Base-by-base conservation (phyloP, 139 green algal species). In the Coccomyxa sp. region DNA sequence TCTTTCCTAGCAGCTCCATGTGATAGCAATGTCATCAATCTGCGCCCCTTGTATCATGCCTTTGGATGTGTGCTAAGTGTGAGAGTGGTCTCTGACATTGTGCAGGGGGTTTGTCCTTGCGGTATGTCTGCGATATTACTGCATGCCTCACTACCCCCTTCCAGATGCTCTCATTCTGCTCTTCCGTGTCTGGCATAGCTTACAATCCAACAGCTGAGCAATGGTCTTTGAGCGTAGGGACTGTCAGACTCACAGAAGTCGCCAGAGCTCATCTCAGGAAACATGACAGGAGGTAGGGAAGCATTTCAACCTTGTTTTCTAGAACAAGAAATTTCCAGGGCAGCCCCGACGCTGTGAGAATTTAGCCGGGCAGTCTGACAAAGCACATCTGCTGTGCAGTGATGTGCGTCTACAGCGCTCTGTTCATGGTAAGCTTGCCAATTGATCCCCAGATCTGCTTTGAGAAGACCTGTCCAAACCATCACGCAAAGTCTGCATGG, bases 381-480 rank as follows among this genome's bases (percentile, higher is more conserved):
- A 12, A 16, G 22, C 2, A 27, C 3, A 8, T 27, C 9, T 31
- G 10, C 16, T 74, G 38, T 76, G 38, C 78, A 88, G 85, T 80
- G n/a, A 86, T 94, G 80, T 93, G 87, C 78, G 71, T 95, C 34
- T 96, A 95, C 84, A 88, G 74, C n/a, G 74, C 76, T 27, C 86
- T 96, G 12, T 96, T 96, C 81, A 95, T 95, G 90, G n/a, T n/a
- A n/a, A 87, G 91, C 14, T 95, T 94, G 41, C 7, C 73, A 18
- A 18, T 33, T 64, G 14, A 64, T 29, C 18, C 14, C 18, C 50
- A 64, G 18, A 18, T 14, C 50, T 29, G 14, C 50, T 64, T 18
- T 29, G 14, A 64, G 18, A 18, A 64, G 50, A 64, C 18, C 50
- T 14, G 18, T 64, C 14, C 18, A 18, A 64, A 14, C 50, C n/a